These are phyloP conservation scores for Lolium multiflorum DNA, from an alignment of 176 grass and related monocot species.

Conservation along the genomic window DNA sequence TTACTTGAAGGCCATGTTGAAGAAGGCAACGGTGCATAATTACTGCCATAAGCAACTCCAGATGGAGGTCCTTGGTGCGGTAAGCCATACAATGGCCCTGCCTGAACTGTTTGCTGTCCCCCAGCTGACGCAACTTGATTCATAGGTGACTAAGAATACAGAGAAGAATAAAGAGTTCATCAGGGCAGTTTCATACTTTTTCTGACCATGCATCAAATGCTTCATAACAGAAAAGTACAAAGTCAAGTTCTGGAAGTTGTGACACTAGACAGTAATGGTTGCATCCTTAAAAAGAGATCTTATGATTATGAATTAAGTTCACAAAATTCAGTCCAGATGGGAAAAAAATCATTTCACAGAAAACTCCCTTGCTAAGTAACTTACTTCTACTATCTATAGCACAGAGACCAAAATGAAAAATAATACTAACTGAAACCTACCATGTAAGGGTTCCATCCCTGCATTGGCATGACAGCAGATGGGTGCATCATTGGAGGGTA, in stretches of 20 bases:
- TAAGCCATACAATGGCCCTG: conserved; percentile 61
- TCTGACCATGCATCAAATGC: background rate
- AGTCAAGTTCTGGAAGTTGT: background rate
- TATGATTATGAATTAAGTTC: conserved; percentile 27
- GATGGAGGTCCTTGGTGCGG: conserved; percentile 51
- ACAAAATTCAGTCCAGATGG: conserved; percentile 12
- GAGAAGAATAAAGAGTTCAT: conserved; percentile 20
- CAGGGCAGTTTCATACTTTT: background rate
- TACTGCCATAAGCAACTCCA: conserved; percentile 47
- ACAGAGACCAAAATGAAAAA: conserved; percentile 41
- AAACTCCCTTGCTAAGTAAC: conserved; percentile 11
- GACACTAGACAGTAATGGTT: conserved; percentile 14
- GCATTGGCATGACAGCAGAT: conserved; percentile 73
- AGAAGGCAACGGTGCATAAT: conserved; percentile 51
- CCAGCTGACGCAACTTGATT: conserved; percentile 59
- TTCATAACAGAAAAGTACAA: conserved; percentile 29
- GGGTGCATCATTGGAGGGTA: conserved; percentile 83
- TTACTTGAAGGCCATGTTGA: conserved; percentile 52
- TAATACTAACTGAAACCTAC: conserved; percentile 53
- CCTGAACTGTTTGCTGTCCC: conserved; percentile 66
- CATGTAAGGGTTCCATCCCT: conserved; percentile 90
- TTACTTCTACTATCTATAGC: conserved; percentile 6
- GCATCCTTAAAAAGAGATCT: background rate
- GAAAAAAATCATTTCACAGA: background rate
- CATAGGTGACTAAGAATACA: conserved; percentile 55